These are phyloP conservation scores for Eimeria maxima DNA, from an alignment of 169 alveolate species.

Conservation along the genomic window DNA sequence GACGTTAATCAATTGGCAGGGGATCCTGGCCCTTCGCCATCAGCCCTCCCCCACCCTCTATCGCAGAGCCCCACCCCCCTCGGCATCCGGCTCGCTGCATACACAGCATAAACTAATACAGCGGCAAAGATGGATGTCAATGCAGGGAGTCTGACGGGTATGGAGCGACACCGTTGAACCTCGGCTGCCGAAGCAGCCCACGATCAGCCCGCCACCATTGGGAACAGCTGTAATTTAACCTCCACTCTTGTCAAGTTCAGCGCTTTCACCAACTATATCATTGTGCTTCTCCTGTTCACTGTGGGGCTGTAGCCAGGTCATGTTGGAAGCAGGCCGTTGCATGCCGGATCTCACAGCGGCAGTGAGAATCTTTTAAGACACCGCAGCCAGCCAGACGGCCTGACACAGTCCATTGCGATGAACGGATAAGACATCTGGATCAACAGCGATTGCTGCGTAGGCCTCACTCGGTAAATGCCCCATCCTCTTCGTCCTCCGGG, in stretches of 20 bases:
- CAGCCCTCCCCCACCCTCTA: background rate
- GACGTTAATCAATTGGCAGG: background rate
- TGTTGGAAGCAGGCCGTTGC: background rate
- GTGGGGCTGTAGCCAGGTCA: background rate
- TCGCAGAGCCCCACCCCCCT: conserved; percentile 40
- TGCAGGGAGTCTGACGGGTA: background rate
- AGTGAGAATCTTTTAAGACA: background rate
- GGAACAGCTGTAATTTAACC: background rate
- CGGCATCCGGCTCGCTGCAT: conserved; percentile 70
- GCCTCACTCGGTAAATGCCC: conserved; percentile 39
- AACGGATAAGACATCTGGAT: background rate
- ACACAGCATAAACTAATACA: background rate
- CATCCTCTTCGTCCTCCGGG: conserved; percentile 70
- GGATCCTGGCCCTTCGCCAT: background rate
- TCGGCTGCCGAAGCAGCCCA: background rate
- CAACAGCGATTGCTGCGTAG: background rate
- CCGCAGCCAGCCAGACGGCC: background rate
- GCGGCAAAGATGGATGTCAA: background rate
- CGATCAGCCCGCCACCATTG: background rate
- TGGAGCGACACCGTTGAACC: background rate
- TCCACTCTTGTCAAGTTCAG: background rate
- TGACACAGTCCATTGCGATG: background rate
- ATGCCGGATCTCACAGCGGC: background rate
- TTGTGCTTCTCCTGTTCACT: background rate
- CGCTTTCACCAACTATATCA: background rate